Evolutionary conservation across 176 grass and related monocot species (phyloP), one percentile per base, ranked within the genome.

Genomic region (Alloteropsis semialata): DNA sequence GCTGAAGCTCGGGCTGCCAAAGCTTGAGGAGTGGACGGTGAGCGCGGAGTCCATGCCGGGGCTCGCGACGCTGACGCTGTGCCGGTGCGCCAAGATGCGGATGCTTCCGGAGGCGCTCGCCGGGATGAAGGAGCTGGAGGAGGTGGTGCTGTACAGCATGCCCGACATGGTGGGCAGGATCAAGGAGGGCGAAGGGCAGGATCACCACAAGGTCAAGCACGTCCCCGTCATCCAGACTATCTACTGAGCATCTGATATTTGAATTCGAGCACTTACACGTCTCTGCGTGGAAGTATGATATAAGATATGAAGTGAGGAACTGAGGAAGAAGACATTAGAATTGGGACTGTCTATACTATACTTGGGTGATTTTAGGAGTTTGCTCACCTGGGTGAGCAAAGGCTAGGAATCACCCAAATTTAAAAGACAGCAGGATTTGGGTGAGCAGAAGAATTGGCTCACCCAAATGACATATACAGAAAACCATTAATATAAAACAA

Each of bases 111-210:
- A 92, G 61, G 82, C 78, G 17, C 63, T 92, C 39, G 59, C 65
- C 34, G 84, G 74, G 43, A 84, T 85, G 82, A 30, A 4, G 75
- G 80, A 91, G 34, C 90, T 92, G 21, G 70, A 92, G 87, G 90
- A 92, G 86, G 27, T 92, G 27, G 81, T 81, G 69, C 49, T 92
- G 42, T 85, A 79, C 78, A 60, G 69, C 29, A 92, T 92, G 89
- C 76, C 81, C 1, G 8, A 55, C 62, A 87, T 91, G 56, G 86
- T 88, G 59, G n/a, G 34, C 21, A 87, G 79, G 74, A 85, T 91
- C 71, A 70, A 78, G 48, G 79, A 87, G 33, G 67, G 18, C 9
- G 65, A 76, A 45, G 87, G 87, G 5, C 10, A 44, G 51, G 87
- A 89, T 53, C 77, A 85, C 70, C 82, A 89, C 61, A 89, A 89